Percentiles rank a stretch among this genome's conserved stretches.
These are phyloP conservation scores for Wilcoxina mikolae DNA, from an alignment of 495 filamentous ascomycete genomes.

Conservation along the genomic window DNA sequence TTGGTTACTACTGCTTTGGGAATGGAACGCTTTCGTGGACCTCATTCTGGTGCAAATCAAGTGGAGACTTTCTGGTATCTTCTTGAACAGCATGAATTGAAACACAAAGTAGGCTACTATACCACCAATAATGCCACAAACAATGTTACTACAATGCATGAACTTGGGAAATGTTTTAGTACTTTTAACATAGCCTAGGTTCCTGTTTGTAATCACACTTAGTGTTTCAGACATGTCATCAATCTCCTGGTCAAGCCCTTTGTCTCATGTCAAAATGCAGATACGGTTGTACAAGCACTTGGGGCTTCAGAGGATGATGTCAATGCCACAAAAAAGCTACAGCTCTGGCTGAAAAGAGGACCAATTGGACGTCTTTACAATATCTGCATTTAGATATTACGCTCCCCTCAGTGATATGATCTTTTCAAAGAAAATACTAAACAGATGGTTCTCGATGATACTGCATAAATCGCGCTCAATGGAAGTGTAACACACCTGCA, in stretches of 20 bases:
- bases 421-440: not conserved
- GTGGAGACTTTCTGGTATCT: not conserved
- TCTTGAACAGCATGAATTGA: constrained; percentile 10
- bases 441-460: not conserved
- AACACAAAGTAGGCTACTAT: constrained; percentile 8
- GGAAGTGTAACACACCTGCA: not conserved
- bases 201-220: not conserved
- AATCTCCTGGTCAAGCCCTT: constrained; percentile 10
- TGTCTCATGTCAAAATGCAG: not conserved
- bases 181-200: constrained; percentile 1
- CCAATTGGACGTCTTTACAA: too few species aligned
- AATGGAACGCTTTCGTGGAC: not conserved
- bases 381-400: too few species aligned
- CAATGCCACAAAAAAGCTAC: too few species aligned
- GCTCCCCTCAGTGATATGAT: not conserved
- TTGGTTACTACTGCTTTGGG: not conserved
- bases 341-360: too few species aligned
- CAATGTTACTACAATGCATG: constrained; percentile 9
- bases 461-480: not conserved
- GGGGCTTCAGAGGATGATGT: not conserved
- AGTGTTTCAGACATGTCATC: constrained; percentile 11
- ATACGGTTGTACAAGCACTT: not conserved
- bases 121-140: constrained; percentile 14
- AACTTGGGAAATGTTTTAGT: not conserved
- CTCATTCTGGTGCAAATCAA: constrained; percentile 8